Evolutionary conservation across 164 flowering plant species (phyloP), one percentile per base, ranked within the genome.

Genomic region (Brasenia schreberi): DNA sequence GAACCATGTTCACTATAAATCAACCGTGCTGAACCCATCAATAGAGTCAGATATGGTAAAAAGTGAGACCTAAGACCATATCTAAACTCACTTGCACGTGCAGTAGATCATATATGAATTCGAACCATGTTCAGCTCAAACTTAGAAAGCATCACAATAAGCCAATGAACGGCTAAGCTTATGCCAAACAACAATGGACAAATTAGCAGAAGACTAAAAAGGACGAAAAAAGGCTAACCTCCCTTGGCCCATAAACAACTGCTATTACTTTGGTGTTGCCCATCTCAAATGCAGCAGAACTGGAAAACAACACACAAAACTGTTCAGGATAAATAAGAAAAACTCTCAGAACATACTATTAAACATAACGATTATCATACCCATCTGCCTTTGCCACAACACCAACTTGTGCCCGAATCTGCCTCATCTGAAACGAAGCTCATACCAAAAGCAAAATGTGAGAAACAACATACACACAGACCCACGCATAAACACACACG

Each of bases 181-280:
- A n/a, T n/a, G n/a, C n/a, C n/a, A n/a, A n/a, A n/a, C n/a, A n/a
- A n/a, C n/a, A n/a, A n/a, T n/a, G n/a, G n/a, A n/a, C n/a, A n/a
- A n/a, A n/a, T n/a, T n/a, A n/a, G n/a, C n/a, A n/a, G n/a, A n/a
- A n/a, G n/a, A n/a, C n/a, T n/a, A n/a, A n/a, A n/a, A n/a, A n/a
- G n/a, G n/a, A n/a, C n/a, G 19, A 64, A 23, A 17, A 16, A 18
- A 59, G 12, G 6, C 18, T 16, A 42, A 94, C 98, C 97, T 94
- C 97, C 79, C 99, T 82, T 9, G 99, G 99, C 42, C 99, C 99
- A 74, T 93, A 93, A 12, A 93, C 98, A 4, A 94, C 98, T 72
- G 98, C 98, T 75, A 93, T 87, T 64, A 93, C 98, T 80, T 90
- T 90, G 18, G 98, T 93, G 69, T 90, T 90, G 6, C 98, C 98